Evolutionary conservation across 495 filamentous ascomycete species (phyloP).

Genomic region (Trypethelium eluteriae): DNA sequence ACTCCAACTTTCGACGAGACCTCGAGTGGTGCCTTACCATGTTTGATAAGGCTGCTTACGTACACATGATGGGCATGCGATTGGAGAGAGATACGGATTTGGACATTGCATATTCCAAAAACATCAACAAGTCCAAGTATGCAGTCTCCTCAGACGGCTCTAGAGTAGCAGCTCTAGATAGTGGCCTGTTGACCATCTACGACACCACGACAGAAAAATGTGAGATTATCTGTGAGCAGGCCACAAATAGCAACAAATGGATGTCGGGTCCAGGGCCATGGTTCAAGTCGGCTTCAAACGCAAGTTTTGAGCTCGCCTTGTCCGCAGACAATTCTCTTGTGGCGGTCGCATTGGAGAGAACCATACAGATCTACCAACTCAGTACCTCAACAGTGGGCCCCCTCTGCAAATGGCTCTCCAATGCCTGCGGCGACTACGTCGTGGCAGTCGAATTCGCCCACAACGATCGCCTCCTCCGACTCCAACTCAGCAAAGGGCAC

Average conservation of each 20-base stretch:
- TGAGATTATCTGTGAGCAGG: slow-evolving; percentile 14
- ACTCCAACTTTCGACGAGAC: background rate
- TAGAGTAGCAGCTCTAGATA: background rate
- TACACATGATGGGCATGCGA: slow-evolving; percentile 19
- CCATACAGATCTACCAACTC: slow-evolving; percentile 20
- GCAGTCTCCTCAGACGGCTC: background rate
- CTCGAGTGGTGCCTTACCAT: slow-evolving; percentile 11
- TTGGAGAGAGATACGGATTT: background rate
- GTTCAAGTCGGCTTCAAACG: slow-evolving; percentile 14
- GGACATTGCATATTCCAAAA: background rate
- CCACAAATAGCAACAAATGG: slow-evolving; percentile 19
- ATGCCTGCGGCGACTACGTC: slow-evolving; percentile 20
- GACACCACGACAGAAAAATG: slow-evolving; percentile 14
- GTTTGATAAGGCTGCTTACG: slow-evolving; percentile 17
- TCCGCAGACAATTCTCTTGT: slow-evolving; percentile 18
- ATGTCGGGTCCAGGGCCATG: slow-evolving; percentile 20
- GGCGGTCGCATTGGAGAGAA: slow-evolving; percentile 21
- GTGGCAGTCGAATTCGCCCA: slow-evolving; percentile 21
- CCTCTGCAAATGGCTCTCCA: slow-evolving; percentile 5
- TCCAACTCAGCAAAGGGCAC: slow-evolving; percentile 20
- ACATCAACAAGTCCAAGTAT: background rate
- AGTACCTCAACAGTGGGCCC: slow-evolving; percentile 16
- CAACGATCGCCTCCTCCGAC: slow-evolving; percentile 17
- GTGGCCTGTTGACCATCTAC: slow-evolving; percentile 15
- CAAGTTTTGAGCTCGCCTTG: slow-evolving; percentile 19